Evolutionary conservation across 257 asterid genomes (phyloP), one percentile per base, ranked within the genome.

Genomic region (Striga asiatica): DNA sequence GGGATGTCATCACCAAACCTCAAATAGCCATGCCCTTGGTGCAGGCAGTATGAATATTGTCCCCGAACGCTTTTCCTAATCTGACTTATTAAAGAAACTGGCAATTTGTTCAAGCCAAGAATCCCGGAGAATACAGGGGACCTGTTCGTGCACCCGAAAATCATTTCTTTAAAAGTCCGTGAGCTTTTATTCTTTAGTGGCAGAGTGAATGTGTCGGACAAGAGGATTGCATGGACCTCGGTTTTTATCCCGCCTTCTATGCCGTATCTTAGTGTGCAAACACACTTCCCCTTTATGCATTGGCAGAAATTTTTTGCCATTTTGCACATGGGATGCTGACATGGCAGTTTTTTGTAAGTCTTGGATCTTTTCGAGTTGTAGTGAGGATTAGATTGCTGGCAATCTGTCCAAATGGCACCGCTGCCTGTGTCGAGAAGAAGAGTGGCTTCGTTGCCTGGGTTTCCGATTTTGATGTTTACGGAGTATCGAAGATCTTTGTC

Each of bases 381-480:
- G n/a, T n/a, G 1, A 28, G 13, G 1, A 0, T 55, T 24, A 1
- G 31, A 21, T 12, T 14, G 19, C n/a, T 39, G 13, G 51, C 72
- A 66, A 0, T 34, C 16, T 5, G 67, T 66, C 67, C 72, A 60
- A 12, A 66, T 66, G 5, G 56, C 38, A 2, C 64, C 59, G 39
- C 67, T 54, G 11, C 73, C 73, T 0, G 47, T 67, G 64, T 61
- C 68, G 1, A 60, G 39, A 4, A 67, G 54, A 4, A 67, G 68
- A 3, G 23, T 20, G n/a, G 46, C 68, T 22, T 54, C 54, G 9
- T 5, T 54, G 27, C 34, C 9, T 13, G 58, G 54, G 3, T 13
- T 13, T 0, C 73, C 73, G 7, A 67, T 61, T 20, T 18, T 46
- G 21, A 60, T 24, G 13, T n/a, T 24, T 2, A 60, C 64, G 0